A percentile compares a stretch with the other conserved stretches of the same genome.
These are phyloP conservation scores for Amyloporia xantha DNA, from an alignment of 768 basidiomycete species.

Conservation along the genomic window DNA sequence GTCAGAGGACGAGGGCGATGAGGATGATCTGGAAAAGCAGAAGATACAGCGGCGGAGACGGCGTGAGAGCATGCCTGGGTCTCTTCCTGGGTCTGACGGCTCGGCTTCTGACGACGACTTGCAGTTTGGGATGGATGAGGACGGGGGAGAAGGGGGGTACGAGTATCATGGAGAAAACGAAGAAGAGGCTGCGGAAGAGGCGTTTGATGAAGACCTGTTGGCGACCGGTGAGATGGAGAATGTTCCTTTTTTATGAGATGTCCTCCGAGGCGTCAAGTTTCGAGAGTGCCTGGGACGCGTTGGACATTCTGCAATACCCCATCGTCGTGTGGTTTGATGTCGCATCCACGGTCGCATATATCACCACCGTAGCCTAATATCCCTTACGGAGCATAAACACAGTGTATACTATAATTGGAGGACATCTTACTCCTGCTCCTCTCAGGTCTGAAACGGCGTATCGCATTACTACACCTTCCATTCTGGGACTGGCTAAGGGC, in stretches of 20 bases:
- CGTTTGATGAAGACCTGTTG: slow-evolving; percentile 73
- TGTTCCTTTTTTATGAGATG: slow-evolving; percentile 29
- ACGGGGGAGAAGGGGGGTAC: slow-evolving; percentile 26
- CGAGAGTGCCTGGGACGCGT: too few relatives aligned
- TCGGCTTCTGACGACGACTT: slow-evolving; percentile 39
- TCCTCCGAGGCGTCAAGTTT: too few relatives aligned
- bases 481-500: too few relatives aligned
- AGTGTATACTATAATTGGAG: too few relatives aligned
- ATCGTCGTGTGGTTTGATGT: too few relatives aligned
- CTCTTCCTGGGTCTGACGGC: slow-evolving; percentile 40
- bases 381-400: too few relatives aligned
- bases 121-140: slow-evolving; percentile 48
- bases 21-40: slow-evolving; percentile 33
- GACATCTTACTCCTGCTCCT: too few relatives aligned
- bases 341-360: too few relatives aligned
- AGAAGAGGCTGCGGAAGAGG: slow-evolving; percentile 62
- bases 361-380: too few relatives aligned
- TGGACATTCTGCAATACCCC: too few relatives aligned
- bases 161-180: slow-evolving; percentile 39
- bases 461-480: too few relatives aligned
- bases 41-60: slow-evolving; percentile 48
- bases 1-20: slow-evolving; percentile 32
- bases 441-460: too few relatives aligned
- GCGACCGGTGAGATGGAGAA: slow-evolving; percentile 82
- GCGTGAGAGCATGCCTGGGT: slow-evolving; percentile 83